These are phyloP conservation scores for Breviolum minutum DNA, from an alignment of 73 alveolate genomes.

Conservation along the genomic window DNA sequence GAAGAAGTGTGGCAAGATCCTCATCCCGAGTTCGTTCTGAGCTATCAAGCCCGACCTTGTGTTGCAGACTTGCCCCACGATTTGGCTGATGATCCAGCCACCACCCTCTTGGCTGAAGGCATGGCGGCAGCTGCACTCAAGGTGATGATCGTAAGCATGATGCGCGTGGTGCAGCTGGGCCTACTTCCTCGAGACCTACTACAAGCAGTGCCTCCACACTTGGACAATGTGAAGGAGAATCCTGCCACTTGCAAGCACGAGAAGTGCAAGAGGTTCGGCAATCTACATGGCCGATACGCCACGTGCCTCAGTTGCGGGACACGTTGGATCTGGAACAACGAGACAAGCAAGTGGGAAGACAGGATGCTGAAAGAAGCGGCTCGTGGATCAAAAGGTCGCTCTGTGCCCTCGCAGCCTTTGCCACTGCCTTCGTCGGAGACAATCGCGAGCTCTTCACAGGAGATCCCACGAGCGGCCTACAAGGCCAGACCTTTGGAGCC, in stretches of 20 bases:
- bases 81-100: neutral
- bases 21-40: neutral
- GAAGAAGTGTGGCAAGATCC: neutral
- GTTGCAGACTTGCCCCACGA: neutral
- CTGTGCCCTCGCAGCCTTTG: neutral
- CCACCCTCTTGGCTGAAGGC: slow-evolving; percentile 11
- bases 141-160: neutral
- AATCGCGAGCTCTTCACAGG: neutral
- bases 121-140: neutral
- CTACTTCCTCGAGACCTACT: neutral
- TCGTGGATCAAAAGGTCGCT: neutral
- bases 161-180: neutral
- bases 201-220: neutral
- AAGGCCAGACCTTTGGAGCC: neutral
- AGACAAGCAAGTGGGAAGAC: neutral
- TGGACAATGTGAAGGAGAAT: neutral
- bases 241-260: neutral
- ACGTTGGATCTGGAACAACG: neutral
- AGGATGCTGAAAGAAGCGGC: neutral
- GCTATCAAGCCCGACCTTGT: neutral
- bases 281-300: neutral
- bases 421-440: neutral
- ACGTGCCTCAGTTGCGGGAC: neutral
- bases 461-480: neutral
- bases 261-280: neutral